Evolutionary conservation across 768 basidiomycete species (phyloP).

Genomic region (Psilocybe subaeruginosa): DNA sequence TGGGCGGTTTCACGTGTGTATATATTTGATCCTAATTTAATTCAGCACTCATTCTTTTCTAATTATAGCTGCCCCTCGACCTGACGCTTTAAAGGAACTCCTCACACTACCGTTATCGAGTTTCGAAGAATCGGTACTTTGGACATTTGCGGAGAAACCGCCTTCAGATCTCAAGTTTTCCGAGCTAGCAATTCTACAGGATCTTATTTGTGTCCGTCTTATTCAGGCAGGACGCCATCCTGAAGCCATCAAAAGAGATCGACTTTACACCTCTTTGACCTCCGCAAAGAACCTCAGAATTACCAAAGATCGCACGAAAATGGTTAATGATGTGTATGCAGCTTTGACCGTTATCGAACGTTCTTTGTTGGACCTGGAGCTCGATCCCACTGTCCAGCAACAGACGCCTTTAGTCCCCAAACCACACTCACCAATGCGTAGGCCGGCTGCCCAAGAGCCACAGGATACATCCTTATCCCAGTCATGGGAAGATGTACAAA

Average conservation of each 20-base stretch:
- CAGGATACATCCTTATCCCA: slow-evolving; percentile 43
- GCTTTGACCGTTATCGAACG: slow-evolving; percentile 68
- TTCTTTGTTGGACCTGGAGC: slow-evolving; percentile 51
- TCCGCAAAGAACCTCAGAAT: slow-evolving; percentile 39
- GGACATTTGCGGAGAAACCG: slow-evolving; percentile 60
- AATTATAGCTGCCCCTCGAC: slow-evolving; percentile 57
- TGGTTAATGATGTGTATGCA: slow-evolving; percentile 71
- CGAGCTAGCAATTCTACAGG: slow-evolving; percentile 65
- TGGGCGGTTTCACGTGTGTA: slow-evolving; percentile 73
- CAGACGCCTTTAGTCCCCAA: slow-evolving; percentile 15
- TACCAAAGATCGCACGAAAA: slow-evolving; percentile 61
- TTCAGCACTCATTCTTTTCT: slow-evolving; percentile 3
- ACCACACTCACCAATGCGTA: slow-evolving; percentile 11
- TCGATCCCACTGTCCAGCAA: slow-evolving; percentile 15
- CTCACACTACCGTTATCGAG: slow-evolving; percentile 66
- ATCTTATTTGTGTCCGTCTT: slow-evolving; percentile 78
- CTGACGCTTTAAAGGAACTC: slow-evolving; percentile 59
- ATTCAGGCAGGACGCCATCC: slow-evolving; percentile 71
- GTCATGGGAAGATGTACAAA: slow-evolving; percentile 66
- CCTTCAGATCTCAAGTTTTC: slow-evolving; percentile 47
- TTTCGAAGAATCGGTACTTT: slow-evolving; percentile 64
- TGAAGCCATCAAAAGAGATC: slow-evolving; percentile 79
- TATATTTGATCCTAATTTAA: neutral
- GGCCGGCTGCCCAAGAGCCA: slow-evolving; percentile 19
- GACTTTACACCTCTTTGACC: slow-evolving; percentile 53